Percentiles rank a stretch among this genome's conserved stretches.
Conservation (phyloP, 2,329 filamentous ascomycete genomes). For the Pseudofabraea citricarpa region DNA sequence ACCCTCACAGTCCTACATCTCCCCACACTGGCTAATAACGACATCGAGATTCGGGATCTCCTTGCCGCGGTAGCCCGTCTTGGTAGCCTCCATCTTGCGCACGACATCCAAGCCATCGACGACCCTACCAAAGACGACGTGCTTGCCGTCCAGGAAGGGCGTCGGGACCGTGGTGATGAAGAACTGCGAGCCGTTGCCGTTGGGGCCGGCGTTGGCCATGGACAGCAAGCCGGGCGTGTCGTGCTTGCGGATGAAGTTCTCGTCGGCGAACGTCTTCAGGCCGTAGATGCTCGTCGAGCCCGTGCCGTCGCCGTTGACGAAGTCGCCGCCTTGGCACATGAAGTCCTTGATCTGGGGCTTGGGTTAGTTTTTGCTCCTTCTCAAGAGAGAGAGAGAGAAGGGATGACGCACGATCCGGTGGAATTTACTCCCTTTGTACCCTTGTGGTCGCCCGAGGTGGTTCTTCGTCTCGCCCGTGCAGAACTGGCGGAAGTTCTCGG, state of each 20-base stretch:
- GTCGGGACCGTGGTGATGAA: constrained; percentile 91
- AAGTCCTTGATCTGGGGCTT: constrained; percentile 81
- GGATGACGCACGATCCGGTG: constrained; percentile 73
- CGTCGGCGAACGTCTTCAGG: constrained; percentile 77
- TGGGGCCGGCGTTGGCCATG: constrained; percentile 92
- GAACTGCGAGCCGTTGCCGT: constrained; percentile 95
- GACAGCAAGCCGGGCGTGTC: constrained; percentile 75
- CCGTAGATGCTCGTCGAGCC: constrained; percentile 88
- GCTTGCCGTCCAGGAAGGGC: constrained; percentile 85
- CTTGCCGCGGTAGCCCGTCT: constrained; percentile 67
- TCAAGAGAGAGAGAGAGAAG: neutral
- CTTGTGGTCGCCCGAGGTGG: constrained; percentile 70
- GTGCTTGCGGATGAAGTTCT: constrained; percentile 81
- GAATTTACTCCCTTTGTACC: constrained; percentile 93
- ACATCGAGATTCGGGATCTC: constrained; percentile 86
- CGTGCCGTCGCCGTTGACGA: constrained; percentile 87
- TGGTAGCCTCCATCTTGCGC: constrained; percentile 85
- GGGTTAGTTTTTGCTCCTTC: too few species aligned
- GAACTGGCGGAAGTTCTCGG: constrained; percentile 96
- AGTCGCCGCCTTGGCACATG: constrained; percentile 97
- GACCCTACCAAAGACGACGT: constrained; percentile 92
- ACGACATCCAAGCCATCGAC: constrained; percentile 88
- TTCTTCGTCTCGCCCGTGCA: constrained; percentile 92
- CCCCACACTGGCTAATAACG: constrained; percentile 79
- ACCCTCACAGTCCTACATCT: constrained; percentile 59